Evolutionary conservation across 352 stramenopile species (phyloP).

Genomic region (Phytophthora lateralis): DNA sequence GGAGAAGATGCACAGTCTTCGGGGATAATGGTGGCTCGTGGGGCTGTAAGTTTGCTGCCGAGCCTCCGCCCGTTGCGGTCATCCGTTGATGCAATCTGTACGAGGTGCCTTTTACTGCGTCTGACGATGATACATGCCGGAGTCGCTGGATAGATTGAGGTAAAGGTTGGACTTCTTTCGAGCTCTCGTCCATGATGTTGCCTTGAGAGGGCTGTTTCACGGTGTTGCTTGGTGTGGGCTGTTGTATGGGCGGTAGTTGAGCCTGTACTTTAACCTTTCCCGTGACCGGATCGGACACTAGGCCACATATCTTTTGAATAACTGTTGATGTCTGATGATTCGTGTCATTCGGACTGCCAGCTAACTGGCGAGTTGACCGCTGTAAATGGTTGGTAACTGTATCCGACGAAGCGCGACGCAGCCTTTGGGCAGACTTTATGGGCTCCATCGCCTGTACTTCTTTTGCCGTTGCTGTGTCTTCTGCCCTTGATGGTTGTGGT

Average conservation of each 20-base stretch:
- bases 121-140: slow-evolving; percentile 2
- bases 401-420: slow-evolving; percentile 10
- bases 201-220: neutral
- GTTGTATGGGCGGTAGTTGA: neutral
- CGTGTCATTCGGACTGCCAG: neutral
- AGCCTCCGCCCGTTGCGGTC: neutral
- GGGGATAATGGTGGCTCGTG: neutral
- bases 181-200: neutral
- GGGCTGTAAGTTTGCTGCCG: neutral
- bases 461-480: neutral
- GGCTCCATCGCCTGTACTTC: neutral
- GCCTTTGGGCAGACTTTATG: neutral
- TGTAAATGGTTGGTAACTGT: neutral
- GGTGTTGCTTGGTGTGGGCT: neutral
- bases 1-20: slow-evolving; percentile 6
- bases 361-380: neutral
- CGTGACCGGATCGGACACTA: slow-evolving; percentile 2
- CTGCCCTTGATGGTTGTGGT: neutral
- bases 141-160: neutral
- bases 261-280: neutral
- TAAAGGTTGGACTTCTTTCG: neutral
- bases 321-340: neutral
- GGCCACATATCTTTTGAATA: slow-evolving; percentile 1
- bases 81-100: slow-evolving; percentile 1
- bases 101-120: neutral